A percentile compares a stretch with the other conserved stretches of the same genome.
Evolutionary conservation across 2,329 filamentous ascomycete species (phyloP).

Genomic region (Hypoxylon sp.): DNA sequence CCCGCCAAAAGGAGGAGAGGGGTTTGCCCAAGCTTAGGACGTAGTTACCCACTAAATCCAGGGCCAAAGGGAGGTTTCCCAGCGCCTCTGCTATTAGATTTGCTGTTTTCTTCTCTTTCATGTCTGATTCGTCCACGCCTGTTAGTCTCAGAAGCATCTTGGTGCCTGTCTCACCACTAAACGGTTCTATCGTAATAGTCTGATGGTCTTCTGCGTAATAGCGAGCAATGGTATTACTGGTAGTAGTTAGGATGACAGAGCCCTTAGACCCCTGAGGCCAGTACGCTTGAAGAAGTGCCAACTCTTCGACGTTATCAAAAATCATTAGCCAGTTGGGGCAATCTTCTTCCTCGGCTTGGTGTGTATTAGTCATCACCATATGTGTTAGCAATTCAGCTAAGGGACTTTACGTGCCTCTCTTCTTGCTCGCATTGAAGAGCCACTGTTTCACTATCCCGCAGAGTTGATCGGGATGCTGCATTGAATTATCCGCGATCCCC

Average conservation of each 20-base stretch:
- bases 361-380: neutral
- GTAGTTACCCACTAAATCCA: slow-evolving; percentile 13
- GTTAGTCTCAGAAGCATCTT: slow-evolving; percentile 7
- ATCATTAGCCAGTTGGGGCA: slow-evolving; percentile 2
- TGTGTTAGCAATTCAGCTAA: no score
- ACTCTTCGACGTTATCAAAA: slow-evolving; percentile 13
- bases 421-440: slow-evolving; percentile 4
- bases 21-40: neutral
- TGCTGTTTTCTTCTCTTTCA: slow-evolving; percentile 1
- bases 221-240: neutral
- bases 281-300: neutral
- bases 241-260: slow-evolving; percentile 9
- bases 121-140: neutral
- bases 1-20: slow-evolving; percentile 13
- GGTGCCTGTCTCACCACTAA: neutral
- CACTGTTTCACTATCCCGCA: slow-evolving; percentile 3
- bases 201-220: neutral
- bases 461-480: slow-evolving; percentile 12
- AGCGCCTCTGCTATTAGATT: slow-evolving; percentile 1
- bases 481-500: slow-evolving; percentile 4
- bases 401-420: neutral
- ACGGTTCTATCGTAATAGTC: slow-evolving; percentile 3
- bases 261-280: slow-evolving; percentile 7
- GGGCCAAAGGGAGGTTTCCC: slow-evolving; percentile 8
- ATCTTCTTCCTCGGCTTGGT: neutral